Conservation (phyloP, 176 grass and related monocot genomes). For the Eleusine coracana region DNA sequence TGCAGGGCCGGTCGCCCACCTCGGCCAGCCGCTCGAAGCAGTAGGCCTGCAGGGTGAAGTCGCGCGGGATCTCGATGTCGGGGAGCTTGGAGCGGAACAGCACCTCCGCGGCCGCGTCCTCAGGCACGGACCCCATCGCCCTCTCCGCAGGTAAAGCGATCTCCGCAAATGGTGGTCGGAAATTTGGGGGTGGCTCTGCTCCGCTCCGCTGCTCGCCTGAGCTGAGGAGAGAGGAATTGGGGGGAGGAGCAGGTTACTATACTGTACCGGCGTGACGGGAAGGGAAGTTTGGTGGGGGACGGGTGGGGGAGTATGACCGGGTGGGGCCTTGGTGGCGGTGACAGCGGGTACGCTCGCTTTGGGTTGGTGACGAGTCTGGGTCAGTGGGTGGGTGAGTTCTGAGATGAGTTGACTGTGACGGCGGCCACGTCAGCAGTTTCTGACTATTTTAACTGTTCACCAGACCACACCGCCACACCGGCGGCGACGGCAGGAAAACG, state of each 20-base stretch:
- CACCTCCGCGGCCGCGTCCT: constrained; percentile 18
- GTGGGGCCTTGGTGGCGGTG: background rate
- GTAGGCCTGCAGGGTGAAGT: constrained; percentile 80
- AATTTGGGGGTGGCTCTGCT: constrained; percentile 6
- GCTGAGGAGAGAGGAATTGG: background rate
- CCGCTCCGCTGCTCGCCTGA: constrained; percentile 32
- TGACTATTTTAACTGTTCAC: background rate
- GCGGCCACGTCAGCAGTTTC: background rate
- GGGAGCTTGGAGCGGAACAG: constrained; percentile 89
- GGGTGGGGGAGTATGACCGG: background rate
- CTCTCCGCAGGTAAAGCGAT: background rate
- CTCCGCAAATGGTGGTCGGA: constrained; percentile 35
- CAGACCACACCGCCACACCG: background rate
- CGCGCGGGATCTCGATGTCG: constrained; percentile 75
- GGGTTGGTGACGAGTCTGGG: background rate
- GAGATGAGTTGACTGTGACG: constrained; percentile 7
- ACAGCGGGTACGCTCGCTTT: background rate
- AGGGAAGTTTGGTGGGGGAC: constrained; percentile 35
- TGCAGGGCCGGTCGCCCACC: constrained; percentile 51
- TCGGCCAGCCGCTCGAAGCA: constrained; percentile 62
- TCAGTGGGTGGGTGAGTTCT: background rate
- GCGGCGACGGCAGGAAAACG: background rate
- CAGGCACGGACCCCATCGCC: constrained; percentile 65
- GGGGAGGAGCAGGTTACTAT: constrained; percentile 37
- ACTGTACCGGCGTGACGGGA: constrained; percentile 35